phyloP scores from a whole-genome alignment of 768 basidiomycete genomes.

The Hypholoma fasciculare region DNA sequence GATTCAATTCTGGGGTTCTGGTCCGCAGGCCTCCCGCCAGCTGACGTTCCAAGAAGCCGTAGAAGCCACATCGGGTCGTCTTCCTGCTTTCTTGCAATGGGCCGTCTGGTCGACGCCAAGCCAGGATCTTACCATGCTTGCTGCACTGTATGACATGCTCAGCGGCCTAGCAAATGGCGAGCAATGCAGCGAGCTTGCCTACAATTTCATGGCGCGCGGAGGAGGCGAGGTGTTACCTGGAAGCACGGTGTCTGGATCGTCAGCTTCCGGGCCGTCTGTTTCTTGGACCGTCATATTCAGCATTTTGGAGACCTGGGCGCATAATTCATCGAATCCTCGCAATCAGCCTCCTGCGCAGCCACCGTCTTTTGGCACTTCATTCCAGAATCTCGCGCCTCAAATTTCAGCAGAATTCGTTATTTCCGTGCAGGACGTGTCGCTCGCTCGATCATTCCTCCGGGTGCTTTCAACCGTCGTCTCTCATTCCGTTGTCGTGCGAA shows the following conservation, averaged over 20 bases:
- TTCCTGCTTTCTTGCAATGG: constrained; percentile 79
- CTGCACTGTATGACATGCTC: constrained; percentile 88
- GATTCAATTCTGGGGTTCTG: constrained; percentile 84
- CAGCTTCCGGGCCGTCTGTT: constrained; percentile 54
- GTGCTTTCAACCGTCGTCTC: constrained; percentile 76
- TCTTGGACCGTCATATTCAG: constrained; percentile 82
- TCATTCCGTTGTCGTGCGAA: constrained; percentile 75
- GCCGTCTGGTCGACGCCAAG: constrained; percentile 83
- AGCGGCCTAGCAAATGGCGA: constrained; percentile 81
- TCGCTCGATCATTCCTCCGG: constrained; percentile 80
- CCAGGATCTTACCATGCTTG: constrained; percentile 70
- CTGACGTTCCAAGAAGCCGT: constrained; percentile 55
- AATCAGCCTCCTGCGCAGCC: constrained; percentile 41
- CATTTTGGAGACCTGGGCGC: constrained; percentile 73
- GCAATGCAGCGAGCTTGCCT: constrained; percentile 82
- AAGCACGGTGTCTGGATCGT: constrained; percentile 51
- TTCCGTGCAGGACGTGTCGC: constrained; percentile 69
- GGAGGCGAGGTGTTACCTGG: constrained; percentile 68
- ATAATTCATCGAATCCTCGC: constrained; percentile 48
- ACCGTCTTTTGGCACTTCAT: constrained; percentile 27
- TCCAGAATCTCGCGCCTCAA: constrained; percentile 33
- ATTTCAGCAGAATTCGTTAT: constrained; percentile 50
- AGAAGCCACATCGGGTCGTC: constrained; percentile 51
- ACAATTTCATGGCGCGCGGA: constrained; percentile 86
- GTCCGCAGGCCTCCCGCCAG: constrained; percentile 40